Base-by-base conservation (phyloP, 2,329 filamentous ascomycete genomes). In the Fusarium avenaceum region DNA sequence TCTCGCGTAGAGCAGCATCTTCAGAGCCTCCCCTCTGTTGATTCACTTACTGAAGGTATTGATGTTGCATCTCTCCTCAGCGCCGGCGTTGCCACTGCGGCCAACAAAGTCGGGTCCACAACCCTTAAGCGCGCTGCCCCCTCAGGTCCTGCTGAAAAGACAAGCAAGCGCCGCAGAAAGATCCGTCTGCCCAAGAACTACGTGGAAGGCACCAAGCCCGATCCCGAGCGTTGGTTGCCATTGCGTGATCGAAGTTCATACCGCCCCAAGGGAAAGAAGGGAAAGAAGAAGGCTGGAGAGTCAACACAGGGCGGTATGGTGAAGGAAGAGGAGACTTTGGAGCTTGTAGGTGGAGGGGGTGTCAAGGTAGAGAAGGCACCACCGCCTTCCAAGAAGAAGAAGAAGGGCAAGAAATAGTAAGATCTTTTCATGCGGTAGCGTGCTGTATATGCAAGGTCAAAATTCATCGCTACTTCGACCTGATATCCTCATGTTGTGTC, bases 161-260 rank as follows among this genome's bases (percentile, higher is more conserved):
- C 82, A 10, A 79, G 81, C 35, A 89, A 88, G 75, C 82, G 86
- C 62, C 89, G 87, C 75, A 87, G 86, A 74, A 83, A 86, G 76
- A 86, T 83, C 57, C 87, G 87, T 71, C 82, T 92, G 73, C 91
- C 91, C 32, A 93, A 92, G 80, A 86, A 90, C 74, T 92, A 88
- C 74, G 92, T 93, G 61, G 87, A 92, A 52, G 88, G 86, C 72
- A 96, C 94, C 83, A 90, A 89, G 69, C 87, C 92, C 33, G 96
- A 99, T 78, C 90, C 93, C 0, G 96, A 99, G 80, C 86, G 96
- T 66, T 99, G 96, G 96, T 81, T 99, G 63, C 95, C 96, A 14
- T 84, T 98, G 74, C 89, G 92, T 52, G 96, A 99, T 77, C 87
- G 96, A 58, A 96, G 92, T 72, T 92, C 89, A 40, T 99, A 97